Evolutionary conservation across 305 asterid genomes (phyloP), one percentile per base, ranked within the genome.

Genomic region (Lippia alba): DNA sequence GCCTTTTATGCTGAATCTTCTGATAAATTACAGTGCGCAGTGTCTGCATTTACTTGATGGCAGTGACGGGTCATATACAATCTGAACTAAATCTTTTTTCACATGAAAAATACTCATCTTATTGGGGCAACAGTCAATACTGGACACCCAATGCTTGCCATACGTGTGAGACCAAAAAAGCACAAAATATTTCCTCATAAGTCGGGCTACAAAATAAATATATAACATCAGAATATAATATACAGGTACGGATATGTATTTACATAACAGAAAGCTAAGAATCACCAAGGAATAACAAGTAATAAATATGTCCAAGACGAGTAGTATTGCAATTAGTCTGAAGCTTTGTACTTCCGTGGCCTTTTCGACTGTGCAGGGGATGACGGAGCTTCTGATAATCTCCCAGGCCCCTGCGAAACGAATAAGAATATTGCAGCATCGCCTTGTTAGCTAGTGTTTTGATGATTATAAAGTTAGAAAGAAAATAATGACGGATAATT

Each of bases 361-460:
- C 97, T 86, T 85, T 94, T 94, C 0, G 91, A 84, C 82, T 83
- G 94, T 53, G 96, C 95, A 39, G 99, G 97, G 55, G 99, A 90
- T 11, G 97, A 83, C 61, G 97, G 97, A 74, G 90, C 89, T 69
- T 91, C 97, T 17, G 91, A 64, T 73, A 81, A 70, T 82, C 97
- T 83, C 71, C 90, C 96, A 18, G 91, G 88, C 10, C 91, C 92
- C 97, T 91, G 56, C 64, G 82, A 50, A 64, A 75, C 72, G 72
- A 81, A 67, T 34, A 59, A 12, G 17, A 56, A 12, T 45, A 24
- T 54, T 60, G 57, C 71, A 78, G 36, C 9, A 5, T 67, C 51
- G 64, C 10, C 30, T 24, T 24, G 44, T 73, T 39, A 50, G 77
- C 48, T 7, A 46, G 20, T 12, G 32, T 34, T 10, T 19, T 50